Conservation (phyloP, 768 basidiomycete species). For the Suillus alpinus region DNA sequence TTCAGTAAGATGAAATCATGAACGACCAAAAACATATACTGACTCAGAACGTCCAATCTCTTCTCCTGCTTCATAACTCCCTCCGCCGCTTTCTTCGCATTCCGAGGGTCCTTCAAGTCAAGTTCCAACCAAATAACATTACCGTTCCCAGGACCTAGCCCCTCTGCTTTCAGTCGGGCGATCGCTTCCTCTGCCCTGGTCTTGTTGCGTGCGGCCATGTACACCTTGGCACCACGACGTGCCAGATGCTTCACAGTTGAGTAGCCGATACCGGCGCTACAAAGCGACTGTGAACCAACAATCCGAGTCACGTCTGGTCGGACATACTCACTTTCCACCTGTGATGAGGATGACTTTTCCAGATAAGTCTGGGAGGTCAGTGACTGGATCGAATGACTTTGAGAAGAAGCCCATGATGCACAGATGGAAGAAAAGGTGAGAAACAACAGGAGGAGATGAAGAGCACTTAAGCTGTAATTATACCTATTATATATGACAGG, state of each 20-base stretch:
- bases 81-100: constrained; percentile 46
- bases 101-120: constrained; percentile 47
- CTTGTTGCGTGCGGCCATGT: constrained; percentile 52
- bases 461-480: not conserved
- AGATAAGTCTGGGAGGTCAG: constrained; percentile 42
- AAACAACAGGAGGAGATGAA: too few species aligned
- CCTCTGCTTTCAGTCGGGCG: constrained; percentile 41
- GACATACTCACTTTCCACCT: too few species aligned
- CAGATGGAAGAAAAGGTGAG: not conserved
- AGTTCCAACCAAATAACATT: constrained; percentile 48
- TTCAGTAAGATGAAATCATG: not conserved
- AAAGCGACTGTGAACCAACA: not conserved
- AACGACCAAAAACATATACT: constrained; percentile 13
- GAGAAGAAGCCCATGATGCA: constrained; percentile 20
- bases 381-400: constrained; percentile 33
- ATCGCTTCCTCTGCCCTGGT: constrained; percentile 46
- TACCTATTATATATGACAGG: too few species aligned
- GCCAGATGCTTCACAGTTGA: constrained; percentile 51
- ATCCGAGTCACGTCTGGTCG: not conserved
- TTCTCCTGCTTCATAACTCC: constrained; percentile 48
- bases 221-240: constrained; percentile 54
- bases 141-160: constrained; percentile 42
- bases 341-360: constrained; percentile 17
- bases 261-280: constrained; percentile 48
- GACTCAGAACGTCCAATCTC: constrained; percentile 55